Evolutionary conservation across 495 filamentous ascomycete species (phyloP).

Genomic region (Penicillium egyptiacum): DNA sequence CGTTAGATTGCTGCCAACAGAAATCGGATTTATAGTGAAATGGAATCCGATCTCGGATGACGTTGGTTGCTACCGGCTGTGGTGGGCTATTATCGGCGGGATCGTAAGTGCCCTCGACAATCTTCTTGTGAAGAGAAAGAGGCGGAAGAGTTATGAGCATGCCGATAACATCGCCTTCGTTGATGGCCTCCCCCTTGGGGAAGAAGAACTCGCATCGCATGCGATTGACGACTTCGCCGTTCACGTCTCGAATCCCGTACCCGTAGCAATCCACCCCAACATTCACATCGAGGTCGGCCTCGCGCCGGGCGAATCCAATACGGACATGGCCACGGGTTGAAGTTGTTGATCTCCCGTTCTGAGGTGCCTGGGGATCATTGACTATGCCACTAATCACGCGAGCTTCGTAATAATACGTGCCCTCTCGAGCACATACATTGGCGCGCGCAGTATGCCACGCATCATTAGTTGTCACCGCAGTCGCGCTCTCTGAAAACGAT

Average conservation of each 20-base stretch:
- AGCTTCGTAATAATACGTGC: constrained; percentile 91
- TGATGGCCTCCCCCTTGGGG: constrained; percentile 64
- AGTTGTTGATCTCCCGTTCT: constrained; percentile 34
- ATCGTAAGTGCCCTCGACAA: constrained; percentile 86
- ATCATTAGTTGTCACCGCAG: constrained; percentile 44
- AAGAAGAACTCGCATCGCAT: constrained; percentile 89
- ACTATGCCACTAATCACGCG: constrained; percentile 72
- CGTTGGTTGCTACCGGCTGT: constrained; percentile 55
- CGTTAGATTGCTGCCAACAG: constrained; percentile 94
- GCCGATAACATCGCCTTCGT: constrained; percentile 91
- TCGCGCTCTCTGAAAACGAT: constrained; percentile 42
- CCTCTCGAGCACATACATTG: constrained; percentile 90
- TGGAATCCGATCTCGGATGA: constrained; percentile 90
- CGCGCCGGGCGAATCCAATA: constrained; percentile 84
- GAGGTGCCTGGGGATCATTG: constrained; percentile 28
- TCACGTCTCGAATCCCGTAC: constrained; percentile 87
- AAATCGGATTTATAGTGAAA: constrained; percentile 90
- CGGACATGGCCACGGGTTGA: constrained; percentile 73
- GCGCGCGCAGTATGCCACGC: constrained; percentile 60
- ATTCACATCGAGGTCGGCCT: constrained; percentile 87
- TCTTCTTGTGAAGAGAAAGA: constrained; percentile 76
- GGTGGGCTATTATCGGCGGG: constrained; percentile 60
- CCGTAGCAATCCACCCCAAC: constrained; percentile 96
- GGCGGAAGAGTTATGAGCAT: constrained; percentile 89
- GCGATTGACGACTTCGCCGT: constrained; percentile 88